Evolutionary conservation across 2,329 filamentous ascomycete species (phyloP).

Genomic region (Sphaerulina musiva): DNA sequence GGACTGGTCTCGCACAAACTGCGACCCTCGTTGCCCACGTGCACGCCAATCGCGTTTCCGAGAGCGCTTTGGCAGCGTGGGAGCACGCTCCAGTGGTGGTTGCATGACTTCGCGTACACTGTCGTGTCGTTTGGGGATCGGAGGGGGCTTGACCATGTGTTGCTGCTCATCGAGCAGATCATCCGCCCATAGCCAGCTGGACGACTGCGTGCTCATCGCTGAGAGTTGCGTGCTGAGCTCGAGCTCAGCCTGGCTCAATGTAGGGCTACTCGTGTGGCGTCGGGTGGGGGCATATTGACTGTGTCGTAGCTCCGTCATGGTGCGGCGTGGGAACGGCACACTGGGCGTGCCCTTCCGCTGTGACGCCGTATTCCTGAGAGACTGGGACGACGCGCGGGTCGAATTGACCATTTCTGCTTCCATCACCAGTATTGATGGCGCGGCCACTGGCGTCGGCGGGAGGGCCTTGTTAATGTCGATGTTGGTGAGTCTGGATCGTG

Average conservation of each 20-base stretch:
- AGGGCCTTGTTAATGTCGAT: conserved; percentile 15
- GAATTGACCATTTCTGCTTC: background rate
- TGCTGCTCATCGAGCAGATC: background rate
- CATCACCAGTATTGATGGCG: background rate
- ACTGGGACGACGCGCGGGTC: background rate
- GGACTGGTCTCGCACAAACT: background rate
- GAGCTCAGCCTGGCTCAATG: conserved; percentile 42
- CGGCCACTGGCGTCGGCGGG: conserved; percentile 12
- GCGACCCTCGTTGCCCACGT: background rate
- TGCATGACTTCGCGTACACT: conserved; percentile 30
- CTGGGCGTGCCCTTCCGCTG: background rate
- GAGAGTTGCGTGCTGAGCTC: conserved; percentile 27
- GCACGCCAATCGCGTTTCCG: conserved; percentile 36
- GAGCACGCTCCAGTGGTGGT: conserved; percentile 27
- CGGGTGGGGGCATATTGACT: conserved; percentile 23
- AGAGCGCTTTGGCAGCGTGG: conserved; percentile 38
- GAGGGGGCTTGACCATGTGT: background rate
- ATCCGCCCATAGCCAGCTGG: background rate
- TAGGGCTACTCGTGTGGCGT: conserved; percentile 35
- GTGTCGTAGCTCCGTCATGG: conserved; percentile 21
- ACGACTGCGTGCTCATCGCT: conserved; percentile 3
- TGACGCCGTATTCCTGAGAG: background rate
- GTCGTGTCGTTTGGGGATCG: conserved; percentile 11
- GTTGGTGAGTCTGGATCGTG: conserved; percentile 3
- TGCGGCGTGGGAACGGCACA: conserved; percentile 2